Evolutionary conservation across 2,329 filamentous ascomycete species (phyloP).

Genomic region (Cladophialophora bantiana): DNA sequence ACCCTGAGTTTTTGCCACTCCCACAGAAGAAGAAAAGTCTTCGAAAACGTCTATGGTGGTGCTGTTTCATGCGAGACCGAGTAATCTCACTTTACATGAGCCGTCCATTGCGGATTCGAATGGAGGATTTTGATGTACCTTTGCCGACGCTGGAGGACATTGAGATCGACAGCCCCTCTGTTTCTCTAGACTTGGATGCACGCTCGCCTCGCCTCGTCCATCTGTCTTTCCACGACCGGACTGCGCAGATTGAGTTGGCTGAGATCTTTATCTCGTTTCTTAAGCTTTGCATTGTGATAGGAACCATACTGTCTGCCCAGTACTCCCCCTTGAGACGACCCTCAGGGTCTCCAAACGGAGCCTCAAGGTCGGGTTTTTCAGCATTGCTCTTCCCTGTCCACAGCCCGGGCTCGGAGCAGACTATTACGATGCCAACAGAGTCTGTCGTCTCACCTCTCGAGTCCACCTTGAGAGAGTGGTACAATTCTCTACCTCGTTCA

Average conservation of each 20-base stretch:
- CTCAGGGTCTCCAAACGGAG: background rate
- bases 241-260: slow-evolving; percentile 7
- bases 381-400: slow-evolving; percentile 17
- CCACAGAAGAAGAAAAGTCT: background rate
- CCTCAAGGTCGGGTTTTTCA: background rate
- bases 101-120: slow-evolving; percentile 87
- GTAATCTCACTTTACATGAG: slow-evolving; percentile 45
- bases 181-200: background rate
- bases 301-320: slow-evolving; percentile 24
- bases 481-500: slow-evolving; percentile 7
- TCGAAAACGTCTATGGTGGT: slow-evolving; percentile 14
- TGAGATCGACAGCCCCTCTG: slow-evolving; percentile 4
- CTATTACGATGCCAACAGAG: background rate
- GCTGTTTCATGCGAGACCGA: slow-evolving; percentile 18
- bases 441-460: slow-evolving; percentile 9
- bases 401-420: slow-evolving; percentile 9
- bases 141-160: slow-evolving; percentile 20
- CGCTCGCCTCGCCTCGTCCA: background rate
- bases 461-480: slow-evolving; percentile 12
- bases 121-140: slow-evolving; percentile 59
- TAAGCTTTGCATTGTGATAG: slow-evolving; percentile 27
- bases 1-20: background rate
- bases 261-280: slow-evolving; percentile 22
- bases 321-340: slow-evolving; percentile 15
- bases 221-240: slow-evolving; percentile 1